These are phyloP conservation scores for Plasmodium berghei DNA, from an alignment of 169 alveolate species.

Conservation along the genomic window DNA sequence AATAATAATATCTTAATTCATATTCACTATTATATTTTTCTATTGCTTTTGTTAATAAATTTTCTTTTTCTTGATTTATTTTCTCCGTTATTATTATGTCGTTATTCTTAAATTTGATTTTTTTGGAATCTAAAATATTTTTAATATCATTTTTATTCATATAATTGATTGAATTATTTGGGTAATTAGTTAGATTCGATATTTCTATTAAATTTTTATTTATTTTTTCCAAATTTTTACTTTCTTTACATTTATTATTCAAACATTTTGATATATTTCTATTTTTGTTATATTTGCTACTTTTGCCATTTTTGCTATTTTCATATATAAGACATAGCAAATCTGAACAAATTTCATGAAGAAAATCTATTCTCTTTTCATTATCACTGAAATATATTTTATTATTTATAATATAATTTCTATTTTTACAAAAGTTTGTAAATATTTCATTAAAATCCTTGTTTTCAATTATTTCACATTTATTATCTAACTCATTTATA, in stretches of 20 bases:
- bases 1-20: slow-evolving; percentile 45
- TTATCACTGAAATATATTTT: slow-evolving; percentile 25
- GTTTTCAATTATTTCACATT: slow-evolving; percentile 2
- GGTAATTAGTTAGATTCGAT: slow-evolving; percentile 1
- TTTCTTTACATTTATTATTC: background rate
- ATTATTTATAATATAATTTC: slow-evolving; percentile 45
- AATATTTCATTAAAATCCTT: slow-evolving; percentile 15
- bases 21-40: slow-evolving; percentile 54
- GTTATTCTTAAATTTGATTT: slow-evolving; percentile 18
- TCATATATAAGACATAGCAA: slow-evolving; percentile 35
- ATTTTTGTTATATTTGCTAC: background rate
- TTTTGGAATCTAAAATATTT: slow-evolving; percentile 9
- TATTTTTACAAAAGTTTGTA: slow-evolving; percentile 9
- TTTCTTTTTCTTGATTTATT: slow-evolving; percentile 25
- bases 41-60: slow-evolving; percentile 9
- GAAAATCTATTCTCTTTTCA: slow-evolving; percentile 50
- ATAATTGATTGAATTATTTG: background rate
- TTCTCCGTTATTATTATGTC: slow-evolving; percentile 30
- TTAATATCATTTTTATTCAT: slow-evolving; percentile 16
- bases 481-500: slow-evolving; percentile 47
- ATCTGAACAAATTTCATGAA: slow-evolving; percentile 42
- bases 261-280: slow-evolving; percentile 8
- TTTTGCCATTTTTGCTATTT: background rate
- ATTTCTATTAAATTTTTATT: slow-evolving; percentile 21
- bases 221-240: background rate